Evolutionary conservation across 495 filamentous ascomycete genomes (phyloP), one percentile per base, ranked within the genome.

Genomic region (Cairneyella variabilis): DNA sequence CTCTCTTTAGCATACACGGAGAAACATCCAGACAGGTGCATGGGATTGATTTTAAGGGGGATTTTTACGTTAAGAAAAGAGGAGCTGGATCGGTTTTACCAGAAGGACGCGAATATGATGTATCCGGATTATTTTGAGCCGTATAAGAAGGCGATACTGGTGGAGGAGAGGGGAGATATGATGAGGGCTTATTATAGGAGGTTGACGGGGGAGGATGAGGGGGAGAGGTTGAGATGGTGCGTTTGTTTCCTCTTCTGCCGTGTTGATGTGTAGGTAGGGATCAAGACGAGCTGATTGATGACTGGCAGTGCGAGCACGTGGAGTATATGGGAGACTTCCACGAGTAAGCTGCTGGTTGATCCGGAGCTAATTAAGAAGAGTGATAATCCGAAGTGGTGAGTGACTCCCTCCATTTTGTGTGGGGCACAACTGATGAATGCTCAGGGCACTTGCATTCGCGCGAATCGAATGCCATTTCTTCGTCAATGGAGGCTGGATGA

Each of bases 1-100:
- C 66, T 77, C 9, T 59, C 70, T 0, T 59, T 77, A 12, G 58
- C 66, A 32, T 76, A 76, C 55, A 59, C 74, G 6, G 59, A 75
- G 57, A 60, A 66, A 10, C 61, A 72, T 36, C 71, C 74, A 2
- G 65, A 70, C 2, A 48, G 48, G 9, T 66, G 71, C 0, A 46
- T 66, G 0, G 62, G 67, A 7, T 51, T 74, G 36, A 59, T 72
- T 16, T 51, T 76, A 10, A 59, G 70, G 3, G 73, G 72, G 10
- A 64, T 75, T n/a, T 75, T 73, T 42, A 67, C 66, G 2, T 54
- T 62, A 16, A 54, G 63, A 11, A 64, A 58, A 32, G 27, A 39
- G 14, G 73, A 75, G 44, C 22, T 67, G 16, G 52, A 62, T 9
- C 65, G 66, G 66, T 65, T 62, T 26, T 53, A 58, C 43, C 54